A percentile compares a stretch with the other conserved stretches of the same genome.
These are phyloP conservation scores for Leishmania martiniquensis DNA, from an alignment of 208 protist species.

Conservation along the genomic window DNA sequence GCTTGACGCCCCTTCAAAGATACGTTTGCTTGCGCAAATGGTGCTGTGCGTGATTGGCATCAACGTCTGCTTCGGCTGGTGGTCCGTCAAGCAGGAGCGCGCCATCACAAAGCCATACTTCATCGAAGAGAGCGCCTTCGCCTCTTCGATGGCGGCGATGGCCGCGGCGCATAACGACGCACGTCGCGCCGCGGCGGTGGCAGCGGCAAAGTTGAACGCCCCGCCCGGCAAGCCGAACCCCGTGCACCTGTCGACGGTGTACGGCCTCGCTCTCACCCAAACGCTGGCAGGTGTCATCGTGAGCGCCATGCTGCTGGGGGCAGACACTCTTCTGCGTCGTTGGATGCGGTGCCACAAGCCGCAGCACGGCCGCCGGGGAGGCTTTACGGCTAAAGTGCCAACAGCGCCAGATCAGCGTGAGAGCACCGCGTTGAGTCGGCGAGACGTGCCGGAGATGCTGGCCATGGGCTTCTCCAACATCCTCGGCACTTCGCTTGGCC, in stretches of 20 bases:
- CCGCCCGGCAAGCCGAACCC: neutral
- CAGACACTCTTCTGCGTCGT: neutral
- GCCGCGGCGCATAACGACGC: neutral
- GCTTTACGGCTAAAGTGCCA: neutral
- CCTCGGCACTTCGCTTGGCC: conserved; percentile 67
- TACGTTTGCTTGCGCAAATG: conserved; percentile 53
- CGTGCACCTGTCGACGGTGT: conserved; percentile 26
- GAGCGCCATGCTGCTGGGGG: conserved; percentile 16
- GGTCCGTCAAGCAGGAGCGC: conserved; percentile 87
- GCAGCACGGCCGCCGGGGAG: neutral
- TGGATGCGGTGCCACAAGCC: neutral
- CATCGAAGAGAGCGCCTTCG: neutral
- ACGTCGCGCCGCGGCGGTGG: neutral
- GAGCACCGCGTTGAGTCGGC: neutral
- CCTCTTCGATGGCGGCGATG: neutral
- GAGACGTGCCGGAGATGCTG: conserved; percentile 35
- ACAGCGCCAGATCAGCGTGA: neutral
- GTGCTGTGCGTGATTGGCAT: conserved; percentile 69
- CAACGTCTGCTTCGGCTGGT: conserved; percentile 82
- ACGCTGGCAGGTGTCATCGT: conserved; percentile 28
- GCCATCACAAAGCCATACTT: conserved; percentile 73
- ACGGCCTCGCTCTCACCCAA: conserved; percentile 36
- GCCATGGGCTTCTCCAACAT: conserved; percentile 78
- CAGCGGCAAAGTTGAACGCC: neutral
- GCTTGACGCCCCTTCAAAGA: conserved; percentile 2